Evolutionary conservation across 495 filamentous ascomycete genomes (phyloP).

Genomic region (Cetradonia linearis): DNA sequence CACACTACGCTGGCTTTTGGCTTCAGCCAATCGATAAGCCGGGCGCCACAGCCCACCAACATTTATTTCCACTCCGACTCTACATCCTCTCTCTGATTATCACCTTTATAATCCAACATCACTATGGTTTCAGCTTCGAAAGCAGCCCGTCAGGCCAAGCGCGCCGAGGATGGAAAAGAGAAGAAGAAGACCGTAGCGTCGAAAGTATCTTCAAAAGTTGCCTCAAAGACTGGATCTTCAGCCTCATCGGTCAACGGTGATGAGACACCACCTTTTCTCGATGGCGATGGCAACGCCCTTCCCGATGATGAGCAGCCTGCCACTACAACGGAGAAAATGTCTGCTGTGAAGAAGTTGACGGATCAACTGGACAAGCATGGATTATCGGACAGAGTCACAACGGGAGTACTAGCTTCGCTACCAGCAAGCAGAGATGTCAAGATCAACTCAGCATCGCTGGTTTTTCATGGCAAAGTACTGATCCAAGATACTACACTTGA

Average conservation of each 20-base stretch:
- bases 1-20: not conserved
- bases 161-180: constrained; percentile 60
- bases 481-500: constrained; percentile 89
- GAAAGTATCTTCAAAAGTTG: constrained; percentile 55
- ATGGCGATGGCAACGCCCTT: constrained; percentile 49
- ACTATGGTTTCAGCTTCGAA: constrained; percentile 91
- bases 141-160: constrained; percentile 93
- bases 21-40: constrained; percentile 20
- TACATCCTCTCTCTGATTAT: not conserved
- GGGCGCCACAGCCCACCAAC: constrained; percentile 31
- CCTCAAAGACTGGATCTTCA: constrained; percentile 53
- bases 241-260: constrained; percentile 62
- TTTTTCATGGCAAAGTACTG: constrained; percentile 96
- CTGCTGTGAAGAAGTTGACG: constrained; percentile 69
- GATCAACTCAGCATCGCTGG: constrained; percentile 83
- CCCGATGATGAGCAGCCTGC: constrained; percentile 54
- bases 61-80: not conserved
- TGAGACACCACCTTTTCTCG: constrained; percentile 49
- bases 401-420: constrained; percentile 85
- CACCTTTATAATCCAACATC: constrained; percentile 7
- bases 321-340: constrained; percentile 59
- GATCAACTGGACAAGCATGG: constrained; percentile 93
- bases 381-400: constrained; percentile 94
- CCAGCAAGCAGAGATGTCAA: constrained; percentile 83
- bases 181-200: constrained; percentile 64